A percentile compares a stretch with the other conserved stretches of the same genome.
Evolutionary conservation across 2,329 filamentous ascomycete genomes (phyloP).

Genomic region (Macrophomina phaseolina): DNA sequence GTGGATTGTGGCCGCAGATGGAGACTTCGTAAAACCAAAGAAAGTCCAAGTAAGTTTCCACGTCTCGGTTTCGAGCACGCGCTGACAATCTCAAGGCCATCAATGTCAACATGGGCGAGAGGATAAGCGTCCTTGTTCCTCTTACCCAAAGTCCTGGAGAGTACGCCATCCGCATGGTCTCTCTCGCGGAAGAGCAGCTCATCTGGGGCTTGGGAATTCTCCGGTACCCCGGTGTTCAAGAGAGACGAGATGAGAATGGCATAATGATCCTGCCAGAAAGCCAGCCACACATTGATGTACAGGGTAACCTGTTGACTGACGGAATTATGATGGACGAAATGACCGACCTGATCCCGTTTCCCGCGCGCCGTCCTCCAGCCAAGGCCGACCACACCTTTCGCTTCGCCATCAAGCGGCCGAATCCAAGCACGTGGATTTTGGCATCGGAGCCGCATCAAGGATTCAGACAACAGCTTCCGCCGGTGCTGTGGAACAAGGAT

Average conservation of each 20-base stretch:
- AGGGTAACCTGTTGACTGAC: slow-evolving; percentile 51
- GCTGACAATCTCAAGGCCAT: slow-evolving; percentile 40
- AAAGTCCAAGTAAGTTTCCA: slow-evolving; percentile 45
- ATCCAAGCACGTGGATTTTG: not conserved
- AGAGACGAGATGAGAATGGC: slow-evolving; percentile 25
- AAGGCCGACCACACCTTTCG: slow-evolving; percentile 55
- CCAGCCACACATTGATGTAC: slow-evolving; percentile 56
- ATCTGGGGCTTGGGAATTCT: slow-evolving; percentile 60
- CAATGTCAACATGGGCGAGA: slow-evolving; percentile 57
- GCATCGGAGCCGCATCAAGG: slow-evolving; percentile 1
- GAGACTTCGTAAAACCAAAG: slow-evolving; percentile 60
- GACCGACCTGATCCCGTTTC: slow-evolving; percentile 53
- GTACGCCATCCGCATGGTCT: slow-evolving; percentile 62
- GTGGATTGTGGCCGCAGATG: slow-evolving; percentile 62
- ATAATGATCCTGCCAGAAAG: slow-evolving; percentile 30
- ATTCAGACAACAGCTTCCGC: not conserved
- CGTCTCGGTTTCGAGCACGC: too few species aligned
- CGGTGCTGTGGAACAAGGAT: slow-evolving; percentile 1
- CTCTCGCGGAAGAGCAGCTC: slow-evolving; percentile 58
- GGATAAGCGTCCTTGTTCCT: slow-evolving; percentile 59
- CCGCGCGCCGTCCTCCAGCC: slow-evolving; percentile 45
- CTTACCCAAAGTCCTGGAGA: slow-evolving; percentile 53
- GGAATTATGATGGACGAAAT: slow-evolving; percentile 50
- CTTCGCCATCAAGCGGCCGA: slow-evolving; percentile 33
- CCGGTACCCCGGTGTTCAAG: slow-evolving; percentile 40